Evolutionary conservation across 176 grass and related monocot species (phyloP).

Genomic region (Paspalum vaginatum): DNA sequence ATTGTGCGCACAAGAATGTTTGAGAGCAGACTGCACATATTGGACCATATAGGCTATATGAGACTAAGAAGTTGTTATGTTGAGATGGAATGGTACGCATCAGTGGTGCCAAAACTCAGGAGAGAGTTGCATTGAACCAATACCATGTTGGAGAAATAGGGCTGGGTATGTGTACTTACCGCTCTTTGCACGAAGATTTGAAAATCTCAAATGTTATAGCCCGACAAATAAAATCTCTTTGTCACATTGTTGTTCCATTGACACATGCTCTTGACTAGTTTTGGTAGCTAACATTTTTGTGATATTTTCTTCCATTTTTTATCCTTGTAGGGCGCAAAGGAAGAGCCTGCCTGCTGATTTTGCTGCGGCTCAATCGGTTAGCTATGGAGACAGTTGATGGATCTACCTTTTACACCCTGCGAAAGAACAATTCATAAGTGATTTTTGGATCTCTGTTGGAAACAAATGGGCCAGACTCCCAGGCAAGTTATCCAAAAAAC

Average conservation of each 20-base stretch:
- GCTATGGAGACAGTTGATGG: slow-evolving; percentile 67
- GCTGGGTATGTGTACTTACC: slow-evolving; percentile 51
- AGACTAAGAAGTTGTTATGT: too few relatives aligned
- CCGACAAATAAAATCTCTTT: not conserved
- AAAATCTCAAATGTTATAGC: slow-evolving; percentile 12
- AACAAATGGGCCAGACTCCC: not conserved
- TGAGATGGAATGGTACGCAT: not conserved
- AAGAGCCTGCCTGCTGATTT: slow-evolving; percentile 72
- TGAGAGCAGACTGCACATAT: too few relatives aligned
- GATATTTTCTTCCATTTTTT: not conserved
- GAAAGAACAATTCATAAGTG: slow-evolving; percentile 33
- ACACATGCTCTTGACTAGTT: not conserved
- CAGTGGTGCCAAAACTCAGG: slow-evolving; percentile 31
- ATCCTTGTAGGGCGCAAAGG: slow-evolving; percentile 73
- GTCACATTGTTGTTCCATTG: not conserved
- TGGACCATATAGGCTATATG: too few relatives aligned
- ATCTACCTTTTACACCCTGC: slow-evolving; percentile 60
- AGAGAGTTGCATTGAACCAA: slow-evolving; percentile 62
- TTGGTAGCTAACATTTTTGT: not conserved
- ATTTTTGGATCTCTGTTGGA: not conserved
- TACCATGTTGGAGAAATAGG: slow-evolving; percentile 72
- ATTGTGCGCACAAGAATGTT: too few relatives aligned
- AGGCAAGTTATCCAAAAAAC: not conserved
- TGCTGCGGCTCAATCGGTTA: slow-evolving; percentile 72
- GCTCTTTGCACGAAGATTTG: not conserved